Evolutionary conservation across 305 asterid genomes (phyloP), one percentile per base, ranked within the genome.

Genomic region (Fraxinus floribunda): DNA sequence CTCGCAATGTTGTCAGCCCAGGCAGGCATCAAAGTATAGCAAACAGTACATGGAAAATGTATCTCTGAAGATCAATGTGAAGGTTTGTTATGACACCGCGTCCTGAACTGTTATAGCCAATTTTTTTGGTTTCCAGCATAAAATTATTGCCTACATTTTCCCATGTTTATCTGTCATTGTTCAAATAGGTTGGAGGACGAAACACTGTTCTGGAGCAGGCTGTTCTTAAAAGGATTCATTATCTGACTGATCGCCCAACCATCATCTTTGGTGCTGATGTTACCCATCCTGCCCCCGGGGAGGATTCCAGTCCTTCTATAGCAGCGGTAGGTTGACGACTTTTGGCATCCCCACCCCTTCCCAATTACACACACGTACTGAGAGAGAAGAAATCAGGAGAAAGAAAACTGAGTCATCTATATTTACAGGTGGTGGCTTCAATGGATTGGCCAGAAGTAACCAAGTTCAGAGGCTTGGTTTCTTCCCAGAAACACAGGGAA

Each of bases 361-460:
- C 79, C 16, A 32, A n/a, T 62, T 57, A 60, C 70, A 22, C 68
- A 20, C 70, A 60, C 70, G 30, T 20, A 29, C 20, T n/a, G 7
- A 18, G 60, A 34, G 34, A n/a, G 7, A 68, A 35, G 30, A 46
- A 34, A 71, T 20, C 1, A 8, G 39, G 76, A 71, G 5, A 22
- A 24, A 29, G 26, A 38, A n/a, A 15, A 15, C 39, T 22, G 60
- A 44, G 26, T 74, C 34, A 30, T 77, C 7, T 29, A 15, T 81
- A 7, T 83, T 76, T 16, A 24, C 89, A 95, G 99, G 98, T 95
- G 57, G 99, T 95, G 18, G 99, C 95, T 26, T 95, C 98, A 20
- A 88, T 94, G 94, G 98, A 94, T 83, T 95, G 99, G 98, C 98
- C 98, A 1, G 89, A 92, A 68, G 94, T 93, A 1, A 90, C 98